Base-by-base conservation (phyloP, 768 basidiomycete genomes). In the Mycena pura region DNA sequence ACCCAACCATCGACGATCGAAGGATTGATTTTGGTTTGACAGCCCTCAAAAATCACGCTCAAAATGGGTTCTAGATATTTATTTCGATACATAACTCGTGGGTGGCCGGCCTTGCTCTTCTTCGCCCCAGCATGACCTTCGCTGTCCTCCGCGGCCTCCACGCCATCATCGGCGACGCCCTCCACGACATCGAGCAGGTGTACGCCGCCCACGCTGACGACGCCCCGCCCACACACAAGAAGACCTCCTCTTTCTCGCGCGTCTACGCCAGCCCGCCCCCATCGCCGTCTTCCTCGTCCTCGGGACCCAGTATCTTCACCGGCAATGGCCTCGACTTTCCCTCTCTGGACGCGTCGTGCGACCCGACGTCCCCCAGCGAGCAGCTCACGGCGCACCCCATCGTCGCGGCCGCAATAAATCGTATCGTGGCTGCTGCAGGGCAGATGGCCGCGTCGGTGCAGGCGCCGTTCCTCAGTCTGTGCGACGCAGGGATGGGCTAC, bases 401-500 rank as follows among this genome's bases (percentile, higher is more conserved):
- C 13, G 88, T 88, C 5, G 77, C 82, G 8, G 77, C 79, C 29
- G 89, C 90, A 7, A 84, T 87, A 34, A 84, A 83, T 56, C 81
- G 79, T 61, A 87, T 91, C 43, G 82, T 91, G 31, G 85, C 89
- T 29, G 89, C 90, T 1, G 84, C 86, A 24, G 88, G 86, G 3
- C 91, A 92, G 68, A 74, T 92, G 57, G 76, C 83, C 10, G 84
- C 80, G 6, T 86, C 83, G 21, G 86, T 90, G 19, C 88, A 91
- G 67, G 75, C 77, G 5, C 89, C 90, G 27, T 90, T 91, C 71
- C 74, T 89, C 28, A 83, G 84, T n/a, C 75, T 92, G 8, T 90
- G 89, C 67, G 91, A 92, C 70, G 88, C 89, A 3, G 73, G 79
- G 15, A 89, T 91, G 86, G 84, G 81, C 88, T 91, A 91, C 67